A percentile compares a stretch with the other conserved stretches of the same genome.
Evolutionary conservation across 805 yeast species (phyloP).

Genomic region (Candida coleopterorum): DNA sequence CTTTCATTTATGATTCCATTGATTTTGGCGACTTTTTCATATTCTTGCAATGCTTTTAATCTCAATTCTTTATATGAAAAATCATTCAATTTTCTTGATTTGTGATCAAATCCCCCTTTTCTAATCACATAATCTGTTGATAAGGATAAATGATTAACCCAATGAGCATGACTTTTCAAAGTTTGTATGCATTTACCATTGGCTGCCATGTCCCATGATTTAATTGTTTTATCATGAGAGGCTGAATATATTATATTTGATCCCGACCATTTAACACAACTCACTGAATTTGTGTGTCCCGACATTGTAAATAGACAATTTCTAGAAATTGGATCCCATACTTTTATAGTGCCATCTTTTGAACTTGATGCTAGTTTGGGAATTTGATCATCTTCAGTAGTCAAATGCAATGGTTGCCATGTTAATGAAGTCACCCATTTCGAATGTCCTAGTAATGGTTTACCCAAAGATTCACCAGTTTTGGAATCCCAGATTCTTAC

Average conservation of each 20-base stretch:
- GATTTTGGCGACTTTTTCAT: slow-evolving; percentile 58
- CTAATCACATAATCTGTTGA: slow-evolving; percentile 87
- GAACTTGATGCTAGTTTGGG: slow-evolving; percentile 83
- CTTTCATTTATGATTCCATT: slow-evolving; percentile 61
- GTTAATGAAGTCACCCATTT: slow-evolving; percentile 87
- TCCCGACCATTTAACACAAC: slow-evolving; percentile 98
- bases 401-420: slow-evolving; percentile 93
- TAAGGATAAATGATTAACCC: slow-evolving; percentile 93
- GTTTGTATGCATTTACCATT: slow-evolving; percentile 76
- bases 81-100: slow-evolving; percentile 40
- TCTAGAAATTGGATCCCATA: slow-evolving; percentile 83
- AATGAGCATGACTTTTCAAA: slow-evolving; percentile 87
- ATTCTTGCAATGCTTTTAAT: slow-evolving; percentile 53
- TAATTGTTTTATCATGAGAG: slow-evolving; percentile 91
- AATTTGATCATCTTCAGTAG: slow-evolving; percentile 48
- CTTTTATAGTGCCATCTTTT: slow-evolving; percentile 82
- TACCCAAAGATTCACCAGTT: slow-evolving; percentile 70
- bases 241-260: slow-evolving; percentile 76
- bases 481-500: slow-evolving; percentile 81
- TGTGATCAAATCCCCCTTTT: slow-evolving; percentile 82
- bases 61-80: slow-evolving; percentile 24
- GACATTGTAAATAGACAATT: slow-evolving; percentile 64
- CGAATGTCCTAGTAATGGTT: slow-evolving; percentile 71
- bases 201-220: slow-evolving; percentile 77
- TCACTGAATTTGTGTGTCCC: slow-evolving; percentile 85